Base-by-base conservation (phyloP, 352 stramenopile species). In the Thraustochytrium sp. region DNA sequence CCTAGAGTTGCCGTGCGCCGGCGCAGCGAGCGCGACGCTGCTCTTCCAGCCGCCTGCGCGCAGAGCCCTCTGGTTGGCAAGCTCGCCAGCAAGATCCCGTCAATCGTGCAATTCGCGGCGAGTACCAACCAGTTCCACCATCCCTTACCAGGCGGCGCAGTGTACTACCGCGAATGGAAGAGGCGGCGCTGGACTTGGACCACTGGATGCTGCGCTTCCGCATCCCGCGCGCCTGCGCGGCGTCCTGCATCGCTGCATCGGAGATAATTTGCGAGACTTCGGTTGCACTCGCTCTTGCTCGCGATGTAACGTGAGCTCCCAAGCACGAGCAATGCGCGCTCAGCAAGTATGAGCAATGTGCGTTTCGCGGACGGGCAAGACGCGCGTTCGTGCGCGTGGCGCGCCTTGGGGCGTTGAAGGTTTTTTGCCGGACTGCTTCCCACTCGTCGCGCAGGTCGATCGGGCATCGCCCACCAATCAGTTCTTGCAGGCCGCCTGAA, bases 161-260 rank as follows among this genome's bases (percentile, higher is more conserved):
- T 75, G 62, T 75, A 75, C 44, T 75, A 54, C 29, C 40, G 37
- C 62, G 62, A 75, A 75, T 75, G 62, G 37, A 54, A 11, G 40
- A 51, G 26, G 26, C 62, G 11, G 44, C 40, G 23, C 31, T 75
- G 26, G 62, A 75, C 44, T 4, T 37, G 11, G 16, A 4, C 11
- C 21, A 8, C 5, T 54, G 62, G 37, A 51, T 13, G 0, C n/a
- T 75, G 37, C 62, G 40, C 38, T 75, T 75, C 34, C 36, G 40
- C 23, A 75, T 75, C 34, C 37, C 36, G 8, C 62, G 29, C 11
- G 26, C 21, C 46, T 72, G 9, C 40, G 26, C 23, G 59, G 59
- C 26, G 59, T 21, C 26, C 59, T 72, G 16, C 13, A 29, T 16
- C 46, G 11, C 26, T 72, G 40, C 59, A 31, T 42, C 21, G 36